Base-by-base conservation (phyloP, 139 green algal species). In the Coccomyxa sp. region DNA sequence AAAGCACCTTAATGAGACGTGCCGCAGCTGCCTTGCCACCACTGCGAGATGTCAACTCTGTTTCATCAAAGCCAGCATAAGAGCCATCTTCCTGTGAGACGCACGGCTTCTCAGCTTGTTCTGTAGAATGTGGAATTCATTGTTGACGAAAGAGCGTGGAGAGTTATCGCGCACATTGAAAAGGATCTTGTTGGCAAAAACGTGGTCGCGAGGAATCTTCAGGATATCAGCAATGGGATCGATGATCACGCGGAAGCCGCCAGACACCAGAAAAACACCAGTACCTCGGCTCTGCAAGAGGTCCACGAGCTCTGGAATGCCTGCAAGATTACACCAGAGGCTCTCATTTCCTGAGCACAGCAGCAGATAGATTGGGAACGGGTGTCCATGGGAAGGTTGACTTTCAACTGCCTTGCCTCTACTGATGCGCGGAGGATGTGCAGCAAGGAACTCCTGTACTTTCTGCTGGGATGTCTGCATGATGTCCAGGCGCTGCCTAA, bases 111-210 rank as follows among this genome's bases (percentile, higher is more conserved):
- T 79, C 4, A 27, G 21, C 66, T 30, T 3, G 3, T 23, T 27
- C 66, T 74, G 21, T 23, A 10, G 4, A 23, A 23, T 74, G 66
- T 27, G 21, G 10, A 30, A 30, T 23, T 27, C 4, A 3, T 74
- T 10, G 21, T 74, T 23, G 21, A 3, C 66, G 9, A 74, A 23
- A 74, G 23, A 27, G 10, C 21, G 9, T 30, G 23, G 21, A 27
- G 21, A 30, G 23, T 74, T 4, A 74, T 74, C 23, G 4, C 66
- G 23, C 71, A 94, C 93, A 57, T 96, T 81, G 82, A 96, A 98
- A 13, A 98, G 82, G 25, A 99, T 93, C 27, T 82, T 93, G 85
- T 99, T 99, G 82, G 97, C 97, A 89, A 95, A 98, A 18, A 99
- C 94, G 85, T 98, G 82, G 14, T 82, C 57, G 0, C 87, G 17